Evolutionary conservation across 169 alveolate species (phyloP), one percentile per base, ranked within the genome.

Genomic region (Pseudocohnilembus persalinus): DNA sequence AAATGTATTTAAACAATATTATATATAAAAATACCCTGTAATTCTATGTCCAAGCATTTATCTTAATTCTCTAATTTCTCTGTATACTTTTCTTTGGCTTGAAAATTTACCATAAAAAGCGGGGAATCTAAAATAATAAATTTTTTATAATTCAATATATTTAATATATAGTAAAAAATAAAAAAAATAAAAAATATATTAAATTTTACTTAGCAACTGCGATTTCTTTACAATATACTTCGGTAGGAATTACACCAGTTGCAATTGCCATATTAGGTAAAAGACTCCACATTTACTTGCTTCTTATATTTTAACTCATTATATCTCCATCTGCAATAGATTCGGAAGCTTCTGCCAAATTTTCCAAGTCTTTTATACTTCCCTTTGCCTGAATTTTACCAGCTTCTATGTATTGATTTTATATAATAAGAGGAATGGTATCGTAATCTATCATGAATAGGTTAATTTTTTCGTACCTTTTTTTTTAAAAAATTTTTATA

Each of bases 371-470:
- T 27, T 90, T 81, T 30, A 77, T 35, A 49, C 81, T 35, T 15
- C 74, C 49, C 28, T 84, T 88, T 78, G 89, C 92, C 11, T 89
- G 87, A 81, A 88, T 90, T 1, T 93, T 89, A 65, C 88, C 78
- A 27, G 90, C 88, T 25, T 83, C 88, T 76, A 95, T 90, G 89
- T 98, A 98, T 88, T 98, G 97, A 89, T 98, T 99, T 81, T 98
- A 97, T 63, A 97, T 93, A 90, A 98, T 89, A 74, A 98, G 95
- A 29, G 99, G 99, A 87, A 97, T 97, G 63, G 98, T 87, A 92
- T 98, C 98, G 87, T 96, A 97, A 88, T 98, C 99, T 16, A 98
- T 96, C 92, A 98, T 98, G 93, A 97, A 97, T 76, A 96, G 84
- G 85, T 98, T 99, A 33, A 95, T 86, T 73, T 92, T 95, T 73